Evolutionary conservation across 371 early-diverging fungal genomes (phyloP).

Genomic region (Batkoa obscura): DNA sequence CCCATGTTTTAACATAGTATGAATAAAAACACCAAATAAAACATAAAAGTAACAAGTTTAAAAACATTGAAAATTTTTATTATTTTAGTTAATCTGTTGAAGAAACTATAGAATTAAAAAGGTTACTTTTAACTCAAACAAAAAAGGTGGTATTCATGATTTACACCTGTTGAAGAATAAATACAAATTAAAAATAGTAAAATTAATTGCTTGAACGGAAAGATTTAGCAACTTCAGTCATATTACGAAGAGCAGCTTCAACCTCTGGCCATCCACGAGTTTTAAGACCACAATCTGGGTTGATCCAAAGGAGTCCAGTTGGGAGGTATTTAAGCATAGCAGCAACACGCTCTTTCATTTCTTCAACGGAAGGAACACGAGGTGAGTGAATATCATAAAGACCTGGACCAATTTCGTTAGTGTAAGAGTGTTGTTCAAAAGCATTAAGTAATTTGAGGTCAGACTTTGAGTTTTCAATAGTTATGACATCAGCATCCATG

Average conservation of each 20-base stretch:
- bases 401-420: slow-evolving; percentile 87
- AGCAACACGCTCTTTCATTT: slow-evolving; percentile 65
- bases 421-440: slow-evolving; percentile 65
- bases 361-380: slow-evolving; percentile 74
- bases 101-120: no score
- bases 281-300: slow-evolving; percentile 97
- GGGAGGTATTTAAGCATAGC: slow-evolving; percentile 47
- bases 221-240: slow-evolving; percentile 60
- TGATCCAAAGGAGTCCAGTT: slow-evolving; percentile 72
- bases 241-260: slow-evolving; percentile 64
- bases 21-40: no score
- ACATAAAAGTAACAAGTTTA: no score
- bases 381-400: slow-evolving; percentile 93
- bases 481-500: slow-evolving; percentile 87
- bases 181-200: no score
- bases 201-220: slow-evolving; percentile 19
- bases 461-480: slow-evolving; percentile 92
- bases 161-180: no score
- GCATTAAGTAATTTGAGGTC: slow-evolving; percentile 81
- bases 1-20: no score
- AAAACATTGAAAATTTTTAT: no score
- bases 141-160: no score
- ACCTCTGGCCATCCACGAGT: slow-evolving; percentile 88
- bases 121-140: no score
- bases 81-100: no score